phyloP scores from a whole-genome alignment of 805 yeast species.

The Cyberlindnera lachancei region DNA sequence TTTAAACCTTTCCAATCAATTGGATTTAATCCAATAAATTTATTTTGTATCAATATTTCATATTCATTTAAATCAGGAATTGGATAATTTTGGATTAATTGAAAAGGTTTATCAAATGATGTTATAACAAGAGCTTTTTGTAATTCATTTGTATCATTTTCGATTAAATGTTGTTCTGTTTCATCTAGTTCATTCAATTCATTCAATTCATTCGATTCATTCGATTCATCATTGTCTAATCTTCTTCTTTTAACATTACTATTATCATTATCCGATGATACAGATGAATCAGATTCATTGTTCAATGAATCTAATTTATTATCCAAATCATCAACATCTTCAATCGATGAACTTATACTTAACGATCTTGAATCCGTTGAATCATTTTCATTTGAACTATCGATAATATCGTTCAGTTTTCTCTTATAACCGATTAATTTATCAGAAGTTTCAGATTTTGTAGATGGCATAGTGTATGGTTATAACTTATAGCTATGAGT shows the following conservation, averaged over 20 bases:
- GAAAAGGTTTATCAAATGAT: conserved; percentile 22
- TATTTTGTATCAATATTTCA: conserved; percentile 25
- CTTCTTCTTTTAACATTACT: conserved; percentile 4
- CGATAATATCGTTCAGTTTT: conserved; percentile 6
- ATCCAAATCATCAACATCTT: conserved; percentile 4
- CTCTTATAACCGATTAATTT: no score
- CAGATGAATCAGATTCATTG: conserved; percentile 4
- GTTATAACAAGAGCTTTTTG: conserved; percentile 22
- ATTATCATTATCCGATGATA: no score
- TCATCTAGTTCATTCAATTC: conserved; percentile 1
- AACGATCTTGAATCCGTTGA: conserved; percentile 18
- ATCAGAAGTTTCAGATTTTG: no score
- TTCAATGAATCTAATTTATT: conserved; percentile 15
- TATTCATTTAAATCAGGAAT: conserved; percentile 21
- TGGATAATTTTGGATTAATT: conserved; percentile 12
- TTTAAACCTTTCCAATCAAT: conserved; percentile 44
- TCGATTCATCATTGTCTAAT: background rate
- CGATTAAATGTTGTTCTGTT: conserved; percentile 9
- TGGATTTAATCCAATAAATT: conserved; percentile 37
- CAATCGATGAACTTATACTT: conserved; percentile 16
- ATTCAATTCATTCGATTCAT: no score
- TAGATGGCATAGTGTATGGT: no score
- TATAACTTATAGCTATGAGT: no score
- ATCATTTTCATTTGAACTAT: no score
- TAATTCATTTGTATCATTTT: conserved; percentile 5